Evolutionary conservation across 805 yeast species (phyloP).

Genomic region (Phaffomyces opuntiae): DNA sequence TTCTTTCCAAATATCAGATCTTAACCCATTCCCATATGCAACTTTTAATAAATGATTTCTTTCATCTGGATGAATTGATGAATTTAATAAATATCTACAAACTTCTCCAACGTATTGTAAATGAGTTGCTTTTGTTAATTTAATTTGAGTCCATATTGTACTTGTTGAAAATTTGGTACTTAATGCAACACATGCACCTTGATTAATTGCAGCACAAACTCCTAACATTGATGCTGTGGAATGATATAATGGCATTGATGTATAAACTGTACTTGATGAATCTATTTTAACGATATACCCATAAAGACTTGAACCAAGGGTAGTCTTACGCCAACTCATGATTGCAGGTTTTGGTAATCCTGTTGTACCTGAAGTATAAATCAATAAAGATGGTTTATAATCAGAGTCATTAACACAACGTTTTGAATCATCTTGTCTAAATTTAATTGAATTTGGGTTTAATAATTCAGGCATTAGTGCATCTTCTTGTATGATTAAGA

Average conservation of each 20-base stretch:
- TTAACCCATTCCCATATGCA: conserved; percentile 88
- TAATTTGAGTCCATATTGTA: conserved; percentile 86
- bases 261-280: conserved; percentile 54
- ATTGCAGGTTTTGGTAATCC: conserved; percentile 93
- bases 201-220: conserved; percentile 56
- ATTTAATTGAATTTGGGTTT: conserved; percentile 36
- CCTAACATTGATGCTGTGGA: conserved; percentile 91
- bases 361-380: conserved; percentile 92
- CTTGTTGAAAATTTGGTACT: conserved; percentile 78
- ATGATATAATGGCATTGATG: conserved; percentile 94
- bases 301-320: conserved; percentile 63
- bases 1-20: conserved; percentile 81
- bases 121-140: conserved; percentile 62
- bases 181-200: conserved; percentile 72
- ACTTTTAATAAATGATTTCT: conserved; percentile 49
- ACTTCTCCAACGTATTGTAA: conserved; percentile 94
- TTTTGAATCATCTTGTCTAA: conserved; percentile 47
- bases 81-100: conserved; percentile 72
- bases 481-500: conserved; percentile 46
- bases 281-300: conserved; percentile 59
- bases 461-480: conserved; percentile 35
- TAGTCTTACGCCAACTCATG: conserved; percentile 84
- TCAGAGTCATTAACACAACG: conserved; percentile 56
- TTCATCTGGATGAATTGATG: conserved; percentile 63
- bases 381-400: conserved; percentile 59